Conservation (phyloP, 202 grass and related monocot genomes). For the Miscanthus sacchariflorus region DNA sequence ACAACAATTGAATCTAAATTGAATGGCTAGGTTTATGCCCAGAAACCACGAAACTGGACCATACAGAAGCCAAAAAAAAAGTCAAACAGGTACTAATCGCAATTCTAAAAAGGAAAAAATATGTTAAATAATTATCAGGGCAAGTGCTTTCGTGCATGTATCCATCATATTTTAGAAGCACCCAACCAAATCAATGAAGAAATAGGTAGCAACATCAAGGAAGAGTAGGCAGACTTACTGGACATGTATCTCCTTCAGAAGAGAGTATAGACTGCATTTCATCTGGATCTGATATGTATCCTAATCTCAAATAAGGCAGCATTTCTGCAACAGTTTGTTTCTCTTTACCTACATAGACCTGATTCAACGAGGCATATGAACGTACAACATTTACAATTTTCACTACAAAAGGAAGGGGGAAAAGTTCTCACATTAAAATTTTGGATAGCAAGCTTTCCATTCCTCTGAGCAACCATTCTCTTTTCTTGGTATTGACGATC, state of each 20-base stretch:
- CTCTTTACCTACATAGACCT: constrained; percentile 87
- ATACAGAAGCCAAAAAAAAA: background rate
- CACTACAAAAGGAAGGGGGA: constrained; percentile 23
- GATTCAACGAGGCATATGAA: constrained; percentile 50
- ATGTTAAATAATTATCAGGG: background rate
- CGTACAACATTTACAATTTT: constrained; percentile 33
- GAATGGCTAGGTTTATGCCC: constrained; percentile 20
- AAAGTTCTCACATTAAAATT: constrained; percentile 76
- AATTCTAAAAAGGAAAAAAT: background rate
- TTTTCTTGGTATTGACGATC: constrained; percentile 99
- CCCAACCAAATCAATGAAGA: constrained; percentile 19
- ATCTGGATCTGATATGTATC: constrained; percentile 91
- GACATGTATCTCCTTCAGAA: constrained; percentile 93
- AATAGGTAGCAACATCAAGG: constrained; percentile 19
- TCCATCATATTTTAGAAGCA: constrained; percentile 23
- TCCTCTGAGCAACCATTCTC: constrained; percentile 98
- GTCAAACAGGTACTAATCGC: constrained; percentile 9
- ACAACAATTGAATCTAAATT: background rate
- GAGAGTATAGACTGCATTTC: constrained; percentile 92
- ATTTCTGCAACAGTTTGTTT: constrained; percentile 95
- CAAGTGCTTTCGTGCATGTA: background rate
- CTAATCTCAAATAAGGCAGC: constrained; percentile 88
- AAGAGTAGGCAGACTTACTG: constrained; percentile 58
- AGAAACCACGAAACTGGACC: constrained; percentile 7
- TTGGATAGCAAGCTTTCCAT: constrained; percentile 95